Conservation (phyloP, 2,329 filamentous ascomycete genomes). For the Pyrenochaeta sp. region DNA sequence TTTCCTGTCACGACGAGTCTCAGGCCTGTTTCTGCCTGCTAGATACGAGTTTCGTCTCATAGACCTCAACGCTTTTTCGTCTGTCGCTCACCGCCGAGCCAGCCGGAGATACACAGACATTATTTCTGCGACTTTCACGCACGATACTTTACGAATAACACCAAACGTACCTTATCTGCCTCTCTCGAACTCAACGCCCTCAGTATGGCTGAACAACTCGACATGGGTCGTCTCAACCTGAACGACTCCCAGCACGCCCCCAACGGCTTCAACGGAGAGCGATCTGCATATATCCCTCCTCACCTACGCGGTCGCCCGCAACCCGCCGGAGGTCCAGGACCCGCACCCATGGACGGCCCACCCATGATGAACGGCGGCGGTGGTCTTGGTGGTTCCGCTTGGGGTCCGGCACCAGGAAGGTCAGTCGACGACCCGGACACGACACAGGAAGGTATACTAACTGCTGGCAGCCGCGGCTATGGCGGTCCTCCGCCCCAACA, state of each 20-base stretch:
- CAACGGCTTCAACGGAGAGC: constrained; percentile 61
- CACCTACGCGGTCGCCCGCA: constrained; percentile 70
- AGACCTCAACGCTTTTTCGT: constrained; percentile 37
- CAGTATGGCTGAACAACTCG: constrained; percentile 68
- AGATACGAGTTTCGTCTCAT: constrained; percentile 43
- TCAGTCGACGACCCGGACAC: constrained; percentile 25
- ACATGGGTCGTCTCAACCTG: constrained; percentile 79
- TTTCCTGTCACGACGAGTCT: constrained; percentile 50
- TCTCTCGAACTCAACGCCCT: constrained; percentile 17
- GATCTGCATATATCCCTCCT: constrained; percentile 83
- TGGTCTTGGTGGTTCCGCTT: constrained; percentile 69
- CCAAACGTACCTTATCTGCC: constrained; percentile 12
- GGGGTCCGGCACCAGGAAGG: constrained; percentile 54
- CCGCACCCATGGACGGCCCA: constrained; percentile 51
- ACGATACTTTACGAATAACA: constrained; percentile 8
- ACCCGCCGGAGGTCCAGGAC: constrained; percentile 37
- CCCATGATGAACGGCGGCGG: constrained; percentile 62
- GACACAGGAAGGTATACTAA: constrained; percentile 23
- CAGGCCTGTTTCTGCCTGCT: constrained; percentile 52
- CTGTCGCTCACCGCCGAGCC: constrained; percentile 44
- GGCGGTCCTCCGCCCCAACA: constrained; percentile 41
- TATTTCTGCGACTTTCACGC: constrained; percentile 26
- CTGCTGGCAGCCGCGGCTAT: constrained; percentile 37
- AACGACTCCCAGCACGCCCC: constrained; percentile 70
- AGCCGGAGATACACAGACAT: constrained; percentile 30